Evolutionary conservation across 2,329 filamentous ascomycete genomes (phyloP), one percentile per base, ranked within the genome.

Genomic region (Zasmidium cellare): DNA sequence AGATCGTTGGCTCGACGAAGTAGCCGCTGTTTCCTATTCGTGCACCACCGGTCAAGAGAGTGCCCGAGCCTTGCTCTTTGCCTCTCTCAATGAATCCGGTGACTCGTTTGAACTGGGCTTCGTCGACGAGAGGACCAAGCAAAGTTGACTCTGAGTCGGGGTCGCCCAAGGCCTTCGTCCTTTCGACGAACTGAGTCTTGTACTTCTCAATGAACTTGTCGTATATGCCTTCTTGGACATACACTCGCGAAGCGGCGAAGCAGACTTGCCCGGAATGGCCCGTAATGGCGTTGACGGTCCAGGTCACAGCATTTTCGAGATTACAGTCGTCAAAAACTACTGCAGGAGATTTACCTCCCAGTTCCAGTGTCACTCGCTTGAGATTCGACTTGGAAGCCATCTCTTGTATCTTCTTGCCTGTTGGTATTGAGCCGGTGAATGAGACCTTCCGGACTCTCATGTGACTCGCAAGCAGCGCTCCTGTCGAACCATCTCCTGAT

Each of bases 361-460:
- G 47, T 23, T 50, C 46, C 7, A 87, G 77, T 1, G 82, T 85
- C 18, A 85, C 77, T 31, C 84, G 76, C 76, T 87, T 87, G 22
- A 88, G 71, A 0, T 82, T 84, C 67, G 79, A 78, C 23, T 80
- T 75, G 14, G 77, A 79, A 54, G 78, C 79, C 77, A 85, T 80
- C 28, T 64, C 51, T 41, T 69, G 60, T 49, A 88, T 81, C 69
- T 79, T 80, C 75, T 86, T 87, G 6, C 85, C 85, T 0, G 82
- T 86, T 0, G 76, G 75, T 2, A 77, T 82, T 7, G 82, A 85
- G 1, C 85, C 85, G 0, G 85, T 87, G 72, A 88, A 88, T 60
- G 77, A 79, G 66, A 88, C 81, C 76, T 86, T 87, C 54, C 80
- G 77, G 53, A 87, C 79, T 16, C 77, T 80, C 0, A 82, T 82